Evolutionary conservation across 768 basidiomycete genomes (phyloP), one percentile per base, ranked within the genome.

Genomic region (Termitomyces bulborhizus): DNA sequence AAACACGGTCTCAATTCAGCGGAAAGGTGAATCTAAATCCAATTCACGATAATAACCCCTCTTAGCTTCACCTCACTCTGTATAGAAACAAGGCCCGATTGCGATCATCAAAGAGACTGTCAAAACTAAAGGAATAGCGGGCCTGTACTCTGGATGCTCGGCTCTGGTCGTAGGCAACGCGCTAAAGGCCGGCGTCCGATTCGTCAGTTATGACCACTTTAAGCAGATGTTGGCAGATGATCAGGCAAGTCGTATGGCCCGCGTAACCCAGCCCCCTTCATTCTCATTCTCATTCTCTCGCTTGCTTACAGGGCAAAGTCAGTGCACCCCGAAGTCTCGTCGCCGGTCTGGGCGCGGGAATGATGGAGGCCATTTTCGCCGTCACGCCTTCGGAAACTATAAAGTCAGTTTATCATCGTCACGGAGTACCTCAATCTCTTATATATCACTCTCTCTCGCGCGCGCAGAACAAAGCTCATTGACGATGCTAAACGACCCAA

Each of bases 331-430:
- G 86, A 36, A 94, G 93, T 72, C 77, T 98, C 32, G 64, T 93
- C 45, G 89, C 90, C 56, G 89, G 90, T 31, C 72, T 91, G 11
- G 87, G 88, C 31, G 96, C 96, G 2, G 96, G 96, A 3, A 83
- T 93, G 84, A 87, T 77, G 64, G 96, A 98, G 69, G 93, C 96
- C 0, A 67, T 98, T 21, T 83, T 98, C 54, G 96, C 96, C 1
- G 96, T 99, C 3, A 98, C 96, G 0, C 96, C 96, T 3, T 94
- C 92, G 12, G 96, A 99, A 69, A 98, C 96, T 0, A 97, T 98
- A 77, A 99, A 99, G 96, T 95, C 46, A 41, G 89, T 70, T 18
- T 13, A 53, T 1, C 9, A 42, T 13, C 32, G 2, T 21, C 21
- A 21, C 21, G 21, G 21, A 21, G 1, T 2, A 2, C 21, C 21